Evolutionary conservation across 768 basidiomycete species (phyloP).

Genomic region (Dacryopinax primogenitus): DNA sequence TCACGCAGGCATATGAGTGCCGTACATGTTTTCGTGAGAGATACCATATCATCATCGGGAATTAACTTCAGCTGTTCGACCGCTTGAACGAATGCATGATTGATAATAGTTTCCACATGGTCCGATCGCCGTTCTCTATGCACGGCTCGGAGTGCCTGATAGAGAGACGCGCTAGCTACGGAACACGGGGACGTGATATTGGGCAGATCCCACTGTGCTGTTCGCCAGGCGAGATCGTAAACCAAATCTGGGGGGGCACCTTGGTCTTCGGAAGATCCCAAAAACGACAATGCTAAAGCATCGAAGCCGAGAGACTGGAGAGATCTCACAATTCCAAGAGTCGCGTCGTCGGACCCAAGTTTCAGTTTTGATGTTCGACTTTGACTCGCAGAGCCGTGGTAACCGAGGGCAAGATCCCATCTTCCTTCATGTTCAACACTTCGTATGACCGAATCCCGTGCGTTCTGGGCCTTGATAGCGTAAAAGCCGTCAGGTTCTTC

Average conservation of each 20-base stretch:
- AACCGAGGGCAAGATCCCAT: constrained; percentile 82
- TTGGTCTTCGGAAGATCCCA: constrained; percentile 29
- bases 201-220: constrained; percentile 90
- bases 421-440: constrained; percentile 86
- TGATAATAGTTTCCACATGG: constrained; percentile 38
- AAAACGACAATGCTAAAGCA: constrained; percentile 61
- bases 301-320: constrained; percentile 87
- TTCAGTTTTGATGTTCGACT: constrained; percentile 33
- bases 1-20: constrained; percentile 75
- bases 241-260: constrained; percentile 37
- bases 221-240: constrained; percentile 85
- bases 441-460: constrained; percentile 66
- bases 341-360: constrained; percentile 23
- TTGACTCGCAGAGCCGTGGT: constrained; percentile 76
- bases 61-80: constrained; percentile 50
- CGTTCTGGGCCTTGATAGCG: constrained; percentile 67
- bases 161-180: constrained; percentile 48
- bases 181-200: constrained; percentile 34
- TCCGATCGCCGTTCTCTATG: constrained; percentile 57
- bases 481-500: constrained; percentile 99
- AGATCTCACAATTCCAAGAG: constrained; percentile 59
- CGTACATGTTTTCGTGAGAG: constrained; percentile 53
- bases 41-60: constrained; percentile 66
- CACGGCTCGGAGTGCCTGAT: constrained; percentile 66
- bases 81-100: constrained; percentile 43